Conservation (phyloP, 2,329 filamentous ascomycete species). For the Fusarium bulbicola region DNA sequence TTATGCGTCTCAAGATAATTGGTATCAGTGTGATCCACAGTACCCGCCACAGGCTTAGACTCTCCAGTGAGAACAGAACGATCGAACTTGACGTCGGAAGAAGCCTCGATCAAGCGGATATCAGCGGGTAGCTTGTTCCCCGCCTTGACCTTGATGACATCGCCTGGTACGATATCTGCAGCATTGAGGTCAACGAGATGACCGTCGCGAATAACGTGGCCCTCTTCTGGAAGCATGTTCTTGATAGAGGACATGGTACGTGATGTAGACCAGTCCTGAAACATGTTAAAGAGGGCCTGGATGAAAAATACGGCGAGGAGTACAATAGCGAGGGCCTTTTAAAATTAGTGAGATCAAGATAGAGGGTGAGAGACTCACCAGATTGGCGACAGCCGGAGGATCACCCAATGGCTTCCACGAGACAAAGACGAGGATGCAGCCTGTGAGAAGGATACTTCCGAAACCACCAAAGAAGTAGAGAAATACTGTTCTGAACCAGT, state of each 20-base stretch:
- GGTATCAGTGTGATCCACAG: neutral
- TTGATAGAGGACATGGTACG: conserved; percentile 17
- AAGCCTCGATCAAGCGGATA: neutral
- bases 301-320: neutral
- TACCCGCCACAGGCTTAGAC: conserved; percentile 1
- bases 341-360: neutral
- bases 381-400: neutral
- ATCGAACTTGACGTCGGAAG: conserved; percentile 4
- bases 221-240: neutral
- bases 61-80: conserved; percentile 1
- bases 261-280: conserved; percentile 13
- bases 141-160: neutral
- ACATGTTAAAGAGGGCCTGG: conserved; percentile 9
- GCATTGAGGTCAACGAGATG: neutral
- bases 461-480: conserved; percentile 11
- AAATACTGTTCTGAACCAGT: conserved; percentile 16
- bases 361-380: too few species aligned
- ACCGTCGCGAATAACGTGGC: neutral
- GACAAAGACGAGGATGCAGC: neutral
- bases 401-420: conserved; percentile 13
- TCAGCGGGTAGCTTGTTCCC: conserved; percentile 10
- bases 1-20: conserved; percentile 68
- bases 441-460: neutral
- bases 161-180: neutral
- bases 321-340: neutral